These are phyloP conservation scores for Trichosporon ovoides DNA, from an alignment of 1,284 basidiomycete species.

Conservation along the genomic window DNA sequence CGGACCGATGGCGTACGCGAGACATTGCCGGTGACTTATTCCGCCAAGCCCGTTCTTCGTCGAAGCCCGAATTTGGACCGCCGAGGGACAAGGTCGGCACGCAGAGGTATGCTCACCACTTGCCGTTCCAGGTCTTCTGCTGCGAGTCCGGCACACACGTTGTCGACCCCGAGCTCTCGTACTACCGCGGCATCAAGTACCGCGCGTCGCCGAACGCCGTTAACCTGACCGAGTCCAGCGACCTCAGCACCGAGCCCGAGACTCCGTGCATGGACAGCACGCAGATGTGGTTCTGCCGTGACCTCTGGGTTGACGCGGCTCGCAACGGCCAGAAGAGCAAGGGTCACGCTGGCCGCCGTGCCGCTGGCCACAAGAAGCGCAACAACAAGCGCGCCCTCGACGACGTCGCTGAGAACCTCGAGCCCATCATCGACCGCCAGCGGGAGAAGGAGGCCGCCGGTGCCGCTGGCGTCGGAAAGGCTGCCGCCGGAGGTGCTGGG, in stretches of 20 bases:
- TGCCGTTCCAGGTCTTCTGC: slow-evolving; percentile 95
- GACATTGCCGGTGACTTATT: slow-evolving; percentile 95
- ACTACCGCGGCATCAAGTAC: slow-evolving; percentile 80
- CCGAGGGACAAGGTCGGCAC: slow-evolving; percentile 76
- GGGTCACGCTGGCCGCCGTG: not conserved
- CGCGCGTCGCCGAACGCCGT: slow-evolving; percentile 71
- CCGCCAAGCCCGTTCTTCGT: slow-evolving; percentile 85
- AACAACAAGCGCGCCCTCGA: slow-evolving; percentile 23
- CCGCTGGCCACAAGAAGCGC: slow-evolving; percentile 14
- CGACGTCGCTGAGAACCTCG: slow-evolving; percentile 25
- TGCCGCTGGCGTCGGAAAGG: not conserved
- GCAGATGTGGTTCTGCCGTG: slow-evolving; percentile 92
- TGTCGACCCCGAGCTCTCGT: slow-evolving; percentile 85
- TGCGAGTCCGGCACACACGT: slow-evolving; percentile 94
- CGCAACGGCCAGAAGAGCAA: slow-evolving; percentile 57
- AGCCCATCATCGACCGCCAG: slow-evolving; percentile 26
- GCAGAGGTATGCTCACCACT: slow-evolving; percentile 74
- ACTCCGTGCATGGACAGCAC: slow-evolving; percentile 84
- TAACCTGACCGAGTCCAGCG: slow-evolving; percentile 63
- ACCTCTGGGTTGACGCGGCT: slow-evolving; percentile 84
- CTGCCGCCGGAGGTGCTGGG: slow-evolving; percentile 5
- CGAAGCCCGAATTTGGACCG: slow-evolving; percentile 78
- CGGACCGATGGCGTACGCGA: slow-evolving; percentile 89
- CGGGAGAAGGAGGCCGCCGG: slow-evolving; percentile 7
- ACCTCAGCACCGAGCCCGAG: slow-evolving; percentile 61